These are phyloP conservation scores for Fabrea salina DNA, from an alignment of 169 alveolate species.

Conservation along the genomic window DNA sequence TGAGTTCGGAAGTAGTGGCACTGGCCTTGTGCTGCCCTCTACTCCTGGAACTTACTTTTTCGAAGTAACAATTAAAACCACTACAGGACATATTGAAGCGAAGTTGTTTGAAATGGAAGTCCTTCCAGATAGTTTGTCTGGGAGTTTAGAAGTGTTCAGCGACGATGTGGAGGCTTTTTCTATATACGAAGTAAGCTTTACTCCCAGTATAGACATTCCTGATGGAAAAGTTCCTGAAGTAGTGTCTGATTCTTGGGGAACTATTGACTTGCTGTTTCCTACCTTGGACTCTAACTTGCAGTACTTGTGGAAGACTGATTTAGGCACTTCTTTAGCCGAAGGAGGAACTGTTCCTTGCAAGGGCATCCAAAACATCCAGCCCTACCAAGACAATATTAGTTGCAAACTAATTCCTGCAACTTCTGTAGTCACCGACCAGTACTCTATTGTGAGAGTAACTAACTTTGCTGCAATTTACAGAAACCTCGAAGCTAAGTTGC, in stretches of 20 bases:
- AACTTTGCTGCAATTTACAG: neutral
- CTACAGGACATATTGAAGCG: neutral
- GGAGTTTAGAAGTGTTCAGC: neutral
- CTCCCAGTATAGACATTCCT: constrained; percentile 2
- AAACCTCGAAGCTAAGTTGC: constrained; percentile 1
- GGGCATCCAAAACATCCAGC: neutral
- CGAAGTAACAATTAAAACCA: neutral
- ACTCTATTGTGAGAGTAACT: constrained; percentile 20
- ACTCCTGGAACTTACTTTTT: constrained; percentile 19
- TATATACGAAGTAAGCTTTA: constrained; percentile 3
- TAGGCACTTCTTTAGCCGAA: constrained; percentile 12
- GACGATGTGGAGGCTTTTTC: neutral
- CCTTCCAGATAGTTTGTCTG: neutral
- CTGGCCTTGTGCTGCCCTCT: constrained; percentile 16
- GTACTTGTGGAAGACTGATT: neutral
- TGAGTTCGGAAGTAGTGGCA: neutral
- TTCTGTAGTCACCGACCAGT: neutral
- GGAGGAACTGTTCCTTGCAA: constrained; percentile 11
- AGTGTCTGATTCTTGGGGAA: constrained; percentile 6
- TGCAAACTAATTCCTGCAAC: constrained; percentile 16
- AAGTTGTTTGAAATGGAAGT: constrained; percentile 2
- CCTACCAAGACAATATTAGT: neutral
- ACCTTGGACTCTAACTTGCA: constrained; percentile 1
- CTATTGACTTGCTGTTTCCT: constrained; percentile 29
- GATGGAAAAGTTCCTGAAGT: constrained; percentile 25